Evolutionary conservation across 108 stramenopile species (phyloP), one percentile per base, ranked within the genome.

Genomic region (Parmales sp.): DNA sequence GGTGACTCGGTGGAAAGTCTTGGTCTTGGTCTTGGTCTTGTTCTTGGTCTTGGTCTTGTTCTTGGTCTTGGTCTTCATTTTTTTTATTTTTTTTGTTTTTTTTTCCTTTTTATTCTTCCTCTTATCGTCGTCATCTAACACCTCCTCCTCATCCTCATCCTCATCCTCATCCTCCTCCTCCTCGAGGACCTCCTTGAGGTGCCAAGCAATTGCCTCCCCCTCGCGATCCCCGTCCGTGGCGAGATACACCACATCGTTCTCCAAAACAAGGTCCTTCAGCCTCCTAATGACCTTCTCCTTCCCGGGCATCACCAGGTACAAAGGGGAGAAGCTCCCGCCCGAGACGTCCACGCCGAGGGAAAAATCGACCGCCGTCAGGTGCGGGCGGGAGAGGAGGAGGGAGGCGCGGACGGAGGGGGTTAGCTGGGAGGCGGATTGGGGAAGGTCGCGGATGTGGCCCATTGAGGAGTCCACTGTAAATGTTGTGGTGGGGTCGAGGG

Each of bases 181-280:
- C 1, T 34, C 4, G 34, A 85, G 48, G 0, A 78, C 36, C 70
- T 87, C 75, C 8, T 74, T 34, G 49, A 92, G 78, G 74, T 92
- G 90, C 87, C 87, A 88, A 18, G 85, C 83, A 68, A 92, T 89
- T n/a, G 90, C 88, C 71, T 92, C 90, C 20, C 90, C 90, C 68
- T 92, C 90, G 2, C 90, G 80, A 74, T 92, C 90, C 44, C 84
- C 86, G 78, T 92, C 90, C 13, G 90, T 92, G 1, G 90, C 90
- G 25, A 92, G 67, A 20, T 83, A 50, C 1, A 92, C 67, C 37
- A 48, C 67, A 16, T 64, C 65, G 48, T 31, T 73, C 31, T 48
- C 31, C 18, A 38, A 44, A 4, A 60, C 63, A 4, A 36, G 20
- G 19, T 74, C 31, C 66, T 74, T 74, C 28, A 82, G 71, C 0